phyloP scores from a whole-genome alignment of 352 stramenopile genomes.

The Pythium phragmitis region DNA sequence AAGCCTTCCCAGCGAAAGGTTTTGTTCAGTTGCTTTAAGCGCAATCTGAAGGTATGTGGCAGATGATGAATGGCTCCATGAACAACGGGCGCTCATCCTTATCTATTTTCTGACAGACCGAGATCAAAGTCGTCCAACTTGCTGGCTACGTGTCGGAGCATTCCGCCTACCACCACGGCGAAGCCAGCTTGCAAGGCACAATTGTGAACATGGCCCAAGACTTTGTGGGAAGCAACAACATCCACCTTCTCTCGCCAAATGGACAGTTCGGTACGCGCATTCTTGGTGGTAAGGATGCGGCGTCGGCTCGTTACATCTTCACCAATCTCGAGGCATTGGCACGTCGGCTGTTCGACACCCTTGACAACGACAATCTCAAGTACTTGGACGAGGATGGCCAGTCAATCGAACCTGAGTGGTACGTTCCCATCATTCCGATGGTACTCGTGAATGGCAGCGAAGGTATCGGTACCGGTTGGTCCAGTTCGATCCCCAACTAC shows the following conservation, averaged over 20 bases:
- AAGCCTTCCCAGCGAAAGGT: constrained; percentile 99
- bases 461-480: constrained; percentile 97
- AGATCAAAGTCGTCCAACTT: constrained; percentile 94
- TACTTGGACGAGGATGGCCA: constrained; percentile 93
- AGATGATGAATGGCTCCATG: not conserved
- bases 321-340: constrained; percentile 89
- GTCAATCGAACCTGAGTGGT: constrained; percentile 92
- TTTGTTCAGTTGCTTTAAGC: constrained; percentile 97
- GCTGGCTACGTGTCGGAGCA: constrained; percentile 97
- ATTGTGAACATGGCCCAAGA: constrained; percentile 99
- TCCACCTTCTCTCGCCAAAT: constrained; percentile 93
- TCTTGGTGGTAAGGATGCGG: constrained; percentile 95
- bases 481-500: constrained; percentile 91
- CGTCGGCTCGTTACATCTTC: constrained; percentile 94
- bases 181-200: constrained; percentile 93
- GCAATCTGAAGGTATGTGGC: constrained; percentile 90
- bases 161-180: constrained; percentile 98
- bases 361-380: constrained; percentile 90
- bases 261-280: constrained; percentile 98
- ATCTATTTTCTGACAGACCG: constrained; percentile 31
- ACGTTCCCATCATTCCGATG: constrained; percentile 96
- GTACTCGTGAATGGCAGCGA: constrained; percentile 96
- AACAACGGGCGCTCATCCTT: not conserved
- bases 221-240: constrained; percentile 99
- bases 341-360: constrained; percentile 82